These are phyloP conservation scores for Rhizoclosmatium globosum DNA, from an alignment of 192 early-diverging fungal species.

Conservation along the genomic window DNA sequence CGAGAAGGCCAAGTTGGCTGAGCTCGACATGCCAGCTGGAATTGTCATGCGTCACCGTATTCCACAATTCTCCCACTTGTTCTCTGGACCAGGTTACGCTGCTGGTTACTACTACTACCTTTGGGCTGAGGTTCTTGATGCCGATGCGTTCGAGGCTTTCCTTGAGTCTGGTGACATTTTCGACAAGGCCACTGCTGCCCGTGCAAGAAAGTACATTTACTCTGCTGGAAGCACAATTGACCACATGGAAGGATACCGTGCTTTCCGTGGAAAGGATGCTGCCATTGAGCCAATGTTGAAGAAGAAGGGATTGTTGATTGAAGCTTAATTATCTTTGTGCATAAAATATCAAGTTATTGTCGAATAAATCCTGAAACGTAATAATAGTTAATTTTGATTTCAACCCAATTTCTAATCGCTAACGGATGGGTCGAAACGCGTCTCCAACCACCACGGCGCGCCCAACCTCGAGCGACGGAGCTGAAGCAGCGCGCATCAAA, in stretches of 20 bases:
- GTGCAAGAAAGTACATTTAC: conserved; percentile 10
- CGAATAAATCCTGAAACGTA: neutral
- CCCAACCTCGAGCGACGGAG: neutral
- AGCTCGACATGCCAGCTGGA: neutral
- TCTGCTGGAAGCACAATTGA: conserved; percentile 15
- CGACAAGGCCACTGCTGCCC: conserved; percentile 5
- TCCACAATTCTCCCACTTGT: neutral
- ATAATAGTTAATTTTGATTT: too few species aligned
- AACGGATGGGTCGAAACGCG: too few species aligned
- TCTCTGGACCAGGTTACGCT: neutral
- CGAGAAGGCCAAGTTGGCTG: neutral
- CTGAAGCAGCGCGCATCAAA: conserved; percentile 22
- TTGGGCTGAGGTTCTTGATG: conserved; percentile 13
- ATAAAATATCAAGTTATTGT: neutral
- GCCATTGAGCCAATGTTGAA: conserved; percentile 10
- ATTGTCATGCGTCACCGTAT: conserved; percentile 16
- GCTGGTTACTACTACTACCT: conserved; percentile 11
- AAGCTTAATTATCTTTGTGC: neutral
- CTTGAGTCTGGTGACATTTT: conserved; percentile 1
- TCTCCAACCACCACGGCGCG: too few species aligned
- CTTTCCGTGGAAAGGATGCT: conserved; percentile 3
- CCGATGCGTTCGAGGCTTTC: conserved; percentile 2
- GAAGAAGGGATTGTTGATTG: conserved; percentile 3
- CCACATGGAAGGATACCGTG: conserved; percentile 14
- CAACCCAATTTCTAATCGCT: too few species aligned